phyloP scores from a whole-genome alignment of 371 early-diverging fungal species.

The Neoconidiobolus thromboides region DNA sequence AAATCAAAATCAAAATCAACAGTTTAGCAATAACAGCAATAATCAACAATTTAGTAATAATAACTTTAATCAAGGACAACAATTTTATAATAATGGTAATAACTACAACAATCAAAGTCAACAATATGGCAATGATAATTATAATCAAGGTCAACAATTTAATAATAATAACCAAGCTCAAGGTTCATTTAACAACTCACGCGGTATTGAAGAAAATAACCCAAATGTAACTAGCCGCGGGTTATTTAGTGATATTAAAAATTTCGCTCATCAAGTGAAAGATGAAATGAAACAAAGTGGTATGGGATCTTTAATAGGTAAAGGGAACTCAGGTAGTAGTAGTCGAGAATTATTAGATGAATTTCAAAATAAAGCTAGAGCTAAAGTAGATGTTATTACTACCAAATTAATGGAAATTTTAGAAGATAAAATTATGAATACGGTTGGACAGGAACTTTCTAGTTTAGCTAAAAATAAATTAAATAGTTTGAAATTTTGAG shows the following conservation, averaged over 20 bases:
- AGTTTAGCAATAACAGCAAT: neutral
- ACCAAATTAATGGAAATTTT: neutral
- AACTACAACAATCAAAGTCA: neutral
- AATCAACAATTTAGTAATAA: neutral
- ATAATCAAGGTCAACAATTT: neutral
- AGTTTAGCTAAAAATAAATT: neutral
- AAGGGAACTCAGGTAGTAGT: neutral
- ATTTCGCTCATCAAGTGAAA: neutral
- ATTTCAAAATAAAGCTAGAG: neutral
- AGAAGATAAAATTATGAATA: conserved; percentile 1
- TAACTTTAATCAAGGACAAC: neutral
- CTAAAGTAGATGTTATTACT: neutral
- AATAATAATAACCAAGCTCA: neutral
- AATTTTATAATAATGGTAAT: neutral
- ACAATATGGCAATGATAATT: neutral
- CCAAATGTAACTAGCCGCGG: neutral
- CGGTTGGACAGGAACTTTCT: conserved; percentile 2
- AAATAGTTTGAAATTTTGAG: no score
- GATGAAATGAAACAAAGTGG: neutral
- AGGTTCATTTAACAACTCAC: neutral
- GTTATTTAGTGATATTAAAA: conserved; percentile 2
- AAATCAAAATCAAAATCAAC: neutral
- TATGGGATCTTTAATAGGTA: neutral
- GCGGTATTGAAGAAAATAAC: neutral
- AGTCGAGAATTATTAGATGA: conserved; percentile 1